Conservation (phyloP, 345 rosid genomes). For the Moricandia arvensis region DNA sequence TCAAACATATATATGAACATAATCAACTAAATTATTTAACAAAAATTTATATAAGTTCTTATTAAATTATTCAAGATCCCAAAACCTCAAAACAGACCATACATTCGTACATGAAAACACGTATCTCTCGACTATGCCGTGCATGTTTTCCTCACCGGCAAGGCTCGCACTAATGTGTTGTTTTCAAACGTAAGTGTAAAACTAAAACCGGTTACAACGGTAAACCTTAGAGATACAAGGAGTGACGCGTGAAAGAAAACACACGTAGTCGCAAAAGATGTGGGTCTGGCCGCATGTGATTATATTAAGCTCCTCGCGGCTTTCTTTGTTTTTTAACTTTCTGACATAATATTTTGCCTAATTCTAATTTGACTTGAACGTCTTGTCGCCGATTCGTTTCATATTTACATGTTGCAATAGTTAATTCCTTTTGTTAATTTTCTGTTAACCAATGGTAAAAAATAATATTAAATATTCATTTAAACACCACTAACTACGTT, state of each 20-base stretch:
- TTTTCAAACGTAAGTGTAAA: neutral
- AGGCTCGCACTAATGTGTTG: neutral
- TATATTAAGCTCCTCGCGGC: neutral
- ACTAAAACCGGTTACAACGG: too few relatives aligned
- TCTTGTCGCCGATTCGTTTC: constrained; percentile 9
- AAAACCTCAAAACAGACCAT: too few relatives aligned
- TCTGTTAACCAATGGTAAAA: neutral
- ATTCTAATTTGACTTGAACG: constrained; percentile 32
- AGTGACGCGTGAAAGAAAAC: constrained; percentile 5
- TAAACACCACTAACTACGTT: neutral
- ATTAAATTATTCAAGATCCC: too few relatives aligned
- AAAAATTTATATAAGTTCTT: too few relatives aligned
- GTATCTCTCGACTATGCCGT: neutral
- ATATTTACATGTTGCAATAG: too few relatives aligned
- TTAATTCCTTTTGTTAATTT: constrained; percentile 11
- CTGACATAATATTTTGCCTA: constrained; percentile 26
- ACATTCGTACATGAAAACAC: neutral
- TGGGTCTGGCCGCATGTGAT: constrained; percentile 7
- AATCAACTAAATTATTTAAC: too few relatives aligned
- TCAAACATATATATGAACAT: too few relatives aligned
- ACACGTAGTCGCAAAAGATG: constrained; percentile 33
- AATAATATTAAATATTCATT: neutral
- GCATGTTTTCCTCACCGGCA: neutral
- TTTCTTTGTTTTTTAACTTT: constrained; percentile 22
- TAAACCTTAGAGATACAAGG: neutral